phyloP scores from a whole-genome alignment of 805 yeast species.

The Sugiyamaella boreocaroliniensis region DNA sequence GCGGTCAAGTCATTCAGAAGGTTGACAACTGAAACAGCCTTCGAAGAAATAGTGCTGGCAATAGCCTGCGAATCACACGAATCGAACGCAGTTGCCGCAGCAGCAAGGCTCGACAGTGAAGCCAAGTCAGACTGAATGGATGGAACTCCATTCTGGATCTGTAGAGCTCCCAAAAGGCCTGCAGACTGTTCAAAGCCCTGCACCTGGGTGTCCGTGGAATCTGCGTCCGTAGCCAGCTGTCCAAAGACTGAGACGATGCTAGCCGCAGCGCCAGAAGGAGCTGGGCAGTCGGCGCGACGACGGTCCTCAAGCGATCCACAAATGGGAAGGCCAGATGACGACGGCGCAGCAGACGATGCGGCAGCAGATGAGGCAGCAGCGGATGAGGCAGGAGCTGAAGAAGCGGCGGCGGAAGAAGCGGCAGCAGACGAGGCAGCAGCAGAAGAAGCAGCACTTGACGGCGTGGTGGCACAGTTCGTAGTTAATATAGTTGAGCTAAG shows the following conservation, averaged over 20 bases:
- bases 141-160: constrained; percentile 24
- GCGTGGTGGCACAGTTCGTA: background rate
- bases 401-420: background rate
- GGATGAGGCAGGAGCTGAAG: background rate
- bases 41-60: constrained; percentile 5
- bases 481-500: background rate
- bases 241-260: constrained; percentile 8
- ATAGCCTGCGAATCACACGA: constrained; percentile 14
- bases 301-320: background rate
- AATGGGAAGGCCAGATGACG: background rate
- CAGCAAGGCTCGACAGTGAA: constrained; percentile 5
- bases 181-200: constrained; percentile 7
- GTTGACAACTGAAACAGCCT: constrained; percentile 13
- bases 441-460: background rate
- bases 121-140: constrained; percentile 18
- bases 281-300: background rate
- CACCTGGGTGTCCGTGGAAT: constrained; percentile 7
- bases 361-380: background rate
- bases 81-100: constrained; percentile 7
- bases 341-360: background rate
- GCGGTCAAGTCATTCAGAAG: constrained; percentile 19
- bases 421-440: constrained; percentile 3
- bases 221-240: constrained; percentile 7
- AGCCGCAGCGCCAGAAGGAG: background rate
- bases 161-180: constrained; percentile 26